Percentiles rank a stretch among this genome's conserved stretches.
These are phyloP conservation scores for Fusarium burgessii DNA, from an alignment of 2,329 filamentous ascomycete genomes.

Conservation along the genomic window DNA sequence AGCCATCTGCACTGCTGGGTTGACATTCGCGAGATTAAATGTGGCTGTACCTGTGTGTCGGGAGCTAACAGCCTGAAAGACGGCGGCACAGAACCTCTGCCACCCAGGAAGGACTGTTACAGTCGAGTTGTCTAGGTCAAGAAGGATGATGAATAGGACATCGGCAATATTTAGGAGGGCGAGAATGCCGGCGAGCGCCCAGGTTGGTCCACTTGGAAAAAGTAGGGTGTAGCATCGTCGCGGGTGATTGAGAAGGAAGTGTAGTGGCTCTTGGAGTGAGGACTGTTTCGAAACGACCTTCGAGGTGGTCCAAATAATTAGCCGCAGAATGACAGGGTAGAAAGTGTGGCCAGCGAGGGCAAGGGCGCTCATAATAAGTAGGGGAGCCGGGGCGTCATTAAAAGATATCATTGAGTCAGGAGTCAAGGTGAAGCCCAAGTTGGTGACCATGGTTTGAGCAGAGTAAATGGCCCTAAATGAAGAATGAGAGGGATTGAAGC, in stretches of 20 bases:
- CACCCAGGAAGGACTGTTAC: slow-evolving; percentile 60
- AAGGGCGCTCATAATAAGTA: slow-evolving; percentile 62
- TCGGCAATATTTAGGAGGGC: slow-evolving; percentile 66
- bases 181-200: slow-evolving; percentile 65
- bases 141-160: slow-evolving; percentile 64
- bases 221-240: slow-evolving; percentile 72
- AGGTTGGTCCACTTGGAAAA: slow-evolving; percentile 70
- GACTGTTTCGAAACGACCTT: slow-evolving; percentile 57
- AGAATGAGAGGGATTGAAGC: slow-evolving; percentile 6
- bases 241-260: slow-evolving; percentile 72
- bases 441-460: slow-evolving; percentile 63
- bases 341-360: slow-evolving; percentile 66
- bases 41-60: slow-evolving; percentile 62
- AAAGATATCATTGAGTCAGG: slow-evolving; percentile 66
- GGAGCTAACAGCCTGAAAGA: slow-evolving; percentile 68
- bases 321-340: slow-evolving; percentile 69
- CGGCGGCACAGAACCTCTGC: slow-evolving; percentile 64
- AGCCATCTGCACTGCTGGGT: slow-evolving; percentile 67
- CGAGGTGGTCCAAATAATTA: slow-evolving; percentile 68
- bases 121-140: slow-evolving; percentile 64
- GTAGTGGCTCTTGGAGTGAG: slow-evolving; percentile 58
- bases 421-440: slow-evolving; percentile 66
- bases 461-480: slow-evolving; percentile 60
- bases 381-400: slow-evolving; percentile 55
- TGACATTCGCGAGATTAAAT: slow-evolving; percentile 62